phyloP scores from a whole-genome alignment of 805 yeast species.

The Ogataea naganishii region DNA sequence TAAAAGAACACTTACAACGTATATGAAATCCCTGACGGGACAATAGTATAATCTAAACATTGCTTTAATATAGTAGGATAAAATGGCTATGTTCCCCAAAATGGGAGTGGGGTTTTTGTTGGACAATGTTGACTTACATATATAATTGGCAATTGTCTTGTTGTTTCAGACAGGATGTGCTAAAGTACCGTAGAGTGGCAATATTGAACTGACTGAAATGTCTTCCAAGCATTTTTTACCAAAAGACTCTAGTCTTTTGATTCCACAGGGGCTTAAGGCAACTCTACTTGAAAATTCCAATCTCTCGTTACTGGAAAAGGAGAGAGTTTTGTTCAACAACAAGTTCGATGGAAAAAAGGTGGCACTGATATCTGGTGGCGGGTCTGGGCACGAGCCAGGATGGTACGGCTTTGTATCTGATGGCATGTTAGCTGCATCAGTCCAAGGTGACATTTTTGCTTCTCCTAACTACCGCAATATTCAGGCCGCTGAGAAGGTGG shows the following conservation, averaged over 20 bases:
- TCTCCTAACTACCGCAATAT: slow-evolving; percentile 29
- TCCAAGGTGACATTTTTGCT: slow-evolving; percentile 34
- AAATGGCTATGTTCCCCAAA: too few relatives aligned
- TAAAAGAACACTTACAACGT: too few relatives aligned
- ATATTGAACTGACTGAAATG: too few relatives aligned
- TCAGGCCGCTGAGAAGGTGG: slow-evolving; percentile 27
- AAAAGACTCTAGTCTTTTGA: slow-evolving; percentile 24
- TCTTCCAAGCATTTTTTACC: slow-evolving; percentile 36
- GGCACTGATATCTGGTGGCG: slow-evolving; percentile 30
- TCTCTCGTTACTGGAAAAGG: slow-evolving; percentile 27
- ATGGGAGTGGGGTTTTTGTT: too few relatives aligned
- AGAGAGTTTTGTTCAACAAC: slow-evolving; percentile 29
- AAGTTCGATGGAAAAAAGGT: slow-evolving; percentile 18
- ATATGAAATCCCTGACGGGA: too few relatives aligned
- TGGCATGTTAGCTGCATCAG: slow-evolving; percentile 31
- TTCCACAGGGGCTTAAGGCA: slow-evolving; percentile 28
- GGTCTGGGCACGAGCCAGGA: slow-evolving; percentile 36
- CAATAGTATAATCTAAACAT: too few relatives aligned
- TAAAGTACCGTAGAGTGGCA: too few relatives aligned
- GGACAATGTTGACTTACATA: too few relatives aligned
- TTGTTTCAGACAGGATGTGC: too few relatives aligned
- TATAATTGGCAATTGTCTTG: too few relatives aligned
- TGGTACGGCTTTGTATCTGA: slow-evolving; percentile 30
- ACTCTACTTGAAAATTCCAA: slow-evolving; percentile 28
- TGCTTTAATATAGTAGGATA: too few relatives aligned